Evolutionary conservation across 495 filamentous ascomycete genomes (phyloP).

Genomic region (Penicillium psychrofluorescens): DNA sequence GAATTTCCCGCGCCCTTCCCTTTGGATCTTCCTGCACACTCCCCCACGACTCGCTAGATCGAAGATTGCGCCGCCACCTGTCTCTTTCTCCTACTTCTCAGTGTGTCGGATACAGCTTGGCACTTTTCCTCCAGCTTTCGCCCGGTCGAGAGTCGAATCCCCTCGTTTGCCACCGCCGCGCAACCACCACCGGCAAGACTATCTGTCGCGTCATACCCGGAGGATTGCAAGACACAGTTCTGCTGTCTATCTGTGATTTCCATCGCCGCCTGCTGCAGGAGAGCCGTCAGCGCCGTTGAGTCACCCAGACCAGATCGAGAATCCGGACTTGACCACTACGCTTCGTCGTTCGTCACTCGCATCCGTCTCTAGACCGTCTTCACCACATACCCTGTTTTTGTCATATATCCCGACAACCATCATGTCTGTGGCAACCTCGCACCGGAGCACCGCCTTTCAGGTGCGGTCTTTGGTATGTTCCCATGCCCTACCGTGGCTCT

Average conservation of each 20-base stretch:
- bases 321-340: not conserved
- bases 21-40: conserved; percentile 1
- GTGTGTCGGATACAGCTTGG: not conserved
- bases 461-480: conserved; percentile 61
- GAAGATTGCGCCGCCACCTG: not conserved
- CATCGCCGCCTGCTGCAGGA: not conserved
- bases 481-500: not conserved
- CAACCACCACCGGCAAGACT: not conserved
- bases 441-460: conserved; percentile 61
- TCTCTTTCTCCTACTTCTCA: not conserved
- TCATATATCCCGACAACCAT: not conserved
- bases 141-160: not conserved
- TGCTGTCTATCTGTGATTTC: not conserved
- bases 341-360: not conserved
- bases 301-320: not conserved
- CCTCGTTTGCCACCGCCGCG: conserved; percentile 1
- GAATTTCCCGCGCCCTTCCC: conserved; percentile 32
- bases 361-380: not conserved
- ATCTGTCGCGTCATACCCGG: not conserved
- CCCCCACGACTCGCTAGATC: not conserved
- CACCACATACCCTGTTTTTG: too few relatives aligned
- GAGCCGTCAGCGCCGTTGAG: not conserved
- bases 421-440: conserved; percentile 46
- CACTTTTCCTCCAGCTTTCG: not conserved
- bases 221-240: not conserved